phyloP scores from a whole-genome alignment of 2,329 filamentous ascomycete species.

The Tolypocladium album region DNA sequence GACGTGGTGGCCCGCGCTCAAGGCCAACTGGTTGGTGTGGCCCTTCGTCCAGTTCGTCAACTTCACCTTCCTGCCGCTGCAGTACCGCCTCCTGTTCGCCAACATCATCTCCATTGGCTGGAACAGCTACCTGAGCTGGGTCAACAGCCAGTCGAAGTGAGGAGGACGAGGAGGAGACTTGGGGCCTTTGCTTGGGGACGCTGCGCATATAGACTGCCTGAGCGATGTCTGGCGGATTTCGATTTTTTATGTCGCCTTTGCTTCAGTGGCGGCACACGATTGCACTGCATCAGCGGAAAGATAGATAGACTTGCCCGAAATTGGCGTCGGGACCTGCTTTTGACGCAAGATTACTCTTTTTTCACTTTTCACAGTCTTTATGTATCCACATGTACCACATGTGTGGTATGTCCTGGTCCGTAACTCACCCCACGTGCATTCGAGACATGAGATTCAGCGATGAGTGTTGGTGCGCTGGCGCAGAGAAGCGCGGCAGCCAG shows the following conservation, averaged over 20 bases:
- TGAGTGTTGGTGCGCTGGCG: background rate
- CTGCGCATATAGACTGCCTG: background rate
- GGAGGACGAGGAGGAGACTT: background rate
- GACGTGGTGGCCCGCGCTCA: conserved; percentile 61
- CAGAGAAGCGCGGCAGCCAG: background rate
- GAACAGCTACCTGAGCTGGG: conserved; percentile 54
- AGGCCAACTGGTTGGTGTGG: conserved; percentile 84
- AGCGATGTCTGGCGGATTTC: background rate
- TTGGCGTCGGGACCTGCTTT: too few species aligned
- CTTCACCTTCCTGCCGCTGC: conserved; percentile 76
- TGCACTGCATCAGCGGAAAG: background rate
- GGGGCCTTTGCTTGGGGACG: background rate
- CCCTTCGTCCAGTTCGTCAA: conserved; percentile 76
- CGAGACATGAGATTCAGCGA: background rate
- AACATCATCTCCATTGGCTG: conserved; percentile 65
- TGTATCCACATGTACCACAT: background rate
- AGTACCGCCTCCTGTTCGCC: conserved; percentile 76
- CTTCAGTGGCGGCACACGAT: background rate
- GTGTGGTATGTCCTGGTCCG: background rate
- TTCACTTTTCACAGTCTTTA: too few species aligned
- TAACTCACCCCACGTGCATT: too few species aligned
- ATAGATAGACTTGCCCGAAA: background rate
- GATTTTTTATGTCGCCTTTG: background rate
- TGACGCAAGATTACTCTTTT: background rate
- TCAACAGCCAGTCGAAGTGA: conserved; percentile 35